Evolutionary conservation across 2,329 filamentous ascomycete genomes (phyloP).

Genomic region (Ophiosphaerella herpotricha): DNA sequence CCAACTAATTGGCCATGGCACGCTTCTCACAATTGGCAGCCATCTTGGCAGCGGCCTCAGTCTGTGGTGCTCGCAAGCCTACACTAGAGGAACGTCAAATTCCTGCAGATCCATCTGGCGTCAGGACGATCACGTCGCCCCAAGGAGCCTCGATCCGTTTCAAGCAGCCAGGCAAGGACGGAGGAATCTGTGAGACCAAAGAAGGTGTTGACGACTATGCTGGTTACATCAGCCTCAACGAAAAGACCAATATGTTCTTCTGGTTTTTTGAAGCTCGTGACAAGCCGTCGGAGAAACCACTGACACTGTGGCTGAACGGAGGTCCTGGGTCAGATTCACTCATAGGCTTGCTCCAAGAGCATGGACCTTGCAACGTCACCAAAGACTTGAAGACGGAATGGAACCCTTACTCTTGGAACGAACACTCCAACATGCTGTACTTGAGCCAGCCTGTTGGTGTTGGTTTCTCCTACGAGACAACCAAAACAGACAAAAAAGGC

Average conservation of each 20-base stretch:
- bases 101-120: conserved; percentile 36
- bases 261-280: conserved; percentile 57
- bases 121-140: conserved; percentile 40
- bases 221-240: conserved; percentile 44
- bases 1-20: conserved; percentile 27
- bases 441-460: conserved; percentile 47
- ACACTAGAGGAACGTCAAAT: conserved; percentile 34
- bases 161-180: conserved; percentile 45
- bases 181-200: conserved; percentile 50
- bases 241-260: conserved; percentile 48
- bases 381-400: conserved; percentile 42
- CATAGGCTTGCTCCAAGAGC: conserved; percentile 59
- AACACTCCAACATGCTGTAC: conserved; percentile 46
- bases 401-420: conserved; percentile 49
- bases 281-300: conserved; percentile 43
- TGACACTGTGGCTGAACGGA: conserved; percentile 59
- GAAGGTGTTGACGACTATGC: conserved; percentile 45
- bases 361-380: conserved; percentile 37
- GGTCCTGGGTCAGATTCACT: conserved; percentile 59
- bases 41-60: conserved; percentile 23
- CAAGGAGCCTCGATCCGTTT: conserved; percentile 42
- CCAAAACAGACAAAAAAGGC: conserved; percentile 26
- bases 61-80: conserved; percentile 26
- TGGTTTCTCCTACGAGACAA: conserved; percentile 47
- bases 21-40: conserved; percentile 25